Evolutionary conservation across 345 rosid genomes (phyloP).

Genomic region (Eucalyptus viminalis): DNA sequence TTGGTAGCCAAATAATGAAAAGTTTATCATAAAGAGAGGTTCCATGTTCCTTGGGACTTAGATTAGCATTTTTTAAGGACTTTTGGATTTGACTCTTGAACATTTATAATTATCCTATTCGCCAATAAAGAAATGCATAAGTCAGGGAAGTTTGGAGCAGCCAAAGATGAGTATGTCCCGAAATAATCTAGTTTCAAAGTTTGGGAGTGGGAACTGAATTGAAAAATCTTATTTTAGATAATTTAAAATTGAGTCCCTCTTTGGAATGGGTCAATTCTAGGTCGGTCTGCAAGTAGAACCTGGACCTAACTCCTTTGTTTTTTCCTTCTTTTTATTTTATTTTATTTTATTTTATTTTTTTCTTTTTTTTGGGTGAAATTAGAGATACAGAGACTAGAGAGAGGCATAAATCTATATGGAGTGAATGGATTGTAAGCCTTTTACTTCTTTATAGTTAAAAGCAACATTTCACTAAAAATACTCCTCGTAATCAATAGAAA

Average conservation of each 20-base stretch:
- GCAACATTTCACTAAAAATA: accelerated
- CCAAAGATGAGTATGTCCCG: neutral
- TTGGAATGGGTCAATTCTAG: neutral
- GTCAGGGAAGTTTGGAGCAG: neutral
- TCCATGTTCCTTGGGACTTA: neutral
- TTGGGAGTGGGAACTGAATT: neutral
- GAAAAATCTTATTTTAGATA: neutral
- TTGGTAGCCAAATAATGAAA: neutral
- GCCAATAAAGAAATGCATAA: neutral
- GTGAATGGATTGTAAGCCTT: neutral
- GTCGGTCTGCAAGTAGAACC: neutral
- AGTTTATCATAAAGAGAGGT: neutral
- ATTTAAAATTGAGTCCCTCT: neutral
- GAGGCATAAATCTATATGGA: neutral
- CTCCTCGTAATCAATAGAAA: accelerated
- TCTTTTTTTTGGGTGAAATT: neutral
- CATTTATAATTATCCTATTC: neutral
- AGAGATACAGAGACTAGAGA: neutral
- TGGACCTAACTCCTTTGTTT: neutral
- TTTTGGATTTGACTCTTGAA: neutral
- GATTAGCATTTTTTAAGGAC: neutral
- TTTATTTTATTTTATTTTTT: neutral
- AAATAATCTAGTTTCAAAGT: neutral
- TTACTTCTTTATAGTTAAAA: neutral
- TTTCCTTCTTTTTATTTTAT: neutral